Evolutionary conservation across 495 filamentous ascomycete species (phyloP), one percentile per base, ranked within the genome.

Genomic region (Neurospora hispaniola): DNA sequence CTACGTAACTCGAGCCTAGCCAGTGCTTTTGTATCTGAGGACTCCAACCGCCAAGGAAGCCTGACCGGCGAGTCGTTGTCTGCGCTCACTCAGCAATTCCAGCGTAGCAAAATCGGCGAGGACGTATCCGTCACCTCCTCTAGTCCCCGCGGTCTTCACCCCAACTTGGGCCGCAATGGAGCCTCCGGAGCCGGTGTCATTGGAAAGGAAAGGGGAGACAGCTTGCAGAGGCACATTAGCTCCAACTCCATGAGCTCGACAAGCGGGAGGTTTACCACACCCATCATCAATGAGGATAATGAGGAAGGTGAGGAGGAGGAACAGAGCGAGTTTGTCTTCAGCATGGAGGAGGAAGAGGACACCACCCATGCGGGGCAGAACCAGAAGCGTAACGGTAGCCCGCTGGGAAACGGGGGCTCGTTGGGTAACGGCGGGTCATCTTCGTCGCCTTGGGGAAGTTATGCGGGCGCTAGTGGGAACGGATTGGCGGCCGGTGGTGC

Each of bases 1-100:
- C 87, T 99, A 10, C 93, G 96, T 62, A 96, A 97, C 80, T 96
- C 95, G 11, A 78, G 87, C 85, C 75, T 89, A 82, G 69, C 80
- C 18, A 94, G 89, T 78, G 92, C 93, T 20, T 89, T 89, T 48
- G 82, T 91, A 23, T 88, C 89, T 68, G 84, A 90, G 43, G 71
- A 74, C 40, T 41, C 71, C 20, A 80, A 74, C 48, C 79, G 78
- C 70, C 84, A 85, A 20, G 80, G 77, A 72, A 83, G 79, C 72
- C 79, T 80, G 70, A 81, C 75, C 69, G 54, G 54, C 54, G 84
- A 85, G 73, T 88, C 88, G 4, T 86, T 92, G 76, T 91, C 90
- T 0, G 89, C 89, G 76, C 87, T 93, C 48, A 90, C 90, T 5
- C 90, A 92, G 77, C 91, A 94, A 76, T 84, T 94, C 35, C 84